A percentile compares a stretch with the other conserved stretches of the same genome.
These are phyloP conservation scores for Lipomyces japonicus DNA, from an alignment of 805 yeast species.

Conservation along the genomic window DNA sequence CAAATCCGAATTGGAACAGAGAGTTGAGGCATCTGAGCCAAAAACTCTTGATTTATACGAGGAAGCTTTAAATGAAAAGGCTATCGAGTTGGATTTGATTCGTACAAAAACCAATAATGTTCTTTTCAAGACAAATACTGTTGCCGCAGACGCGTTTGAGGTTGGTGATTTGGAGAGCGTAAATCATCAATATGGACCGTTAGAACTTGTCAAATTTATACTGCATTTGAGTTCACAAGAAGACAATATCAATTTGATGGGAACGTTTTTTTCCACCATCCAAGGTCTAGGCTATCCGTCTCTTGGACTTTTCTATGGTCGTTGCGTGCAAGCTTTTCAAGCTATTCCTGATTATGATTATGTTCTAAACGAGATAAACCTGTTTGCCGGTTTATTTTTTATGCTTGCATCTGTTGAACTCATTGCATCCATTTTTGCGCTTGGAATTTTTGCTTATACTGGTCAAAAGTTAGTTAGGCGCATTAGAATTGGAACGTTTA, in stretches of 20 bases:
- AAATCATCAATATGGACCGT: slow-evolving; percentile 1
- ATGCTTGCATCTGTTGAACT: slow-evolving; percentile 22
- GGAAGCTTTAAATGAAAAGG: slow-evolving; percentile 2
- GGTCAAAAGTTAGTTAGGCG: slow-evolving; percentile 31
- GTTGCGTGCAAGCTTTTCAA: slow-evolving; percentile 26
- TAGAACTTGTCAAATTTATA: slow-evolving; percentile 21
- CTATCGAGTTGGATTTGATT: slow-evolving; percentile 2
- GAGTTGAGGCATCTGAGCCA: neutral
- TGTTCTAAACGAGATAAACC: slow-evolving; percentile 21
- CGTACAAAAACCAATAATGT: neutral
- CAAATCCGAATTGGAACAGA: neutral
- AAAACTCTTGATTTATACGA: neutral
- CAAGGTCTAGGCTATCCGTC: slow-evolving; percentile 26
- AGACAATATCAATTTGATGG: slow-evolving; percentile 16
- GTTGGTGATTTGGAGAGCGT: slow-evolving; percentile 14
- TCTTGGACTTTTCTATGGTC: slow-evolving; percentile 28
- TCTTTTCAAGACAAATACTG: neutral
- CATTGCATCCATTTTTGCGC: slow-evolving; percentile 18
- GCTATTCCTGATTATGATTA: slow-evolving; percentile 21
- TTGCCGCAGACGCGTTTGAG: neutral
- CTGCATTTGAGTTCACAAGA: slow-evolving; percentile 14
- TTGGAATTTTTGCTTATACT: slow-evolving; percentile 24
- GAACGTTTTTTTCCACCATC: slow-evolving; percentile 21
- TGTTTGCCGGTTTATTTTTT: slow-evolving; percentile 27
- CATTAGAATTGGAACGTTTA: slow-evolving; percentile 31